phyloP scores from a whole-genome alignment of 2,329 filamentous ascomycete genomes.

The Exophiala aquamarina region DNA sequence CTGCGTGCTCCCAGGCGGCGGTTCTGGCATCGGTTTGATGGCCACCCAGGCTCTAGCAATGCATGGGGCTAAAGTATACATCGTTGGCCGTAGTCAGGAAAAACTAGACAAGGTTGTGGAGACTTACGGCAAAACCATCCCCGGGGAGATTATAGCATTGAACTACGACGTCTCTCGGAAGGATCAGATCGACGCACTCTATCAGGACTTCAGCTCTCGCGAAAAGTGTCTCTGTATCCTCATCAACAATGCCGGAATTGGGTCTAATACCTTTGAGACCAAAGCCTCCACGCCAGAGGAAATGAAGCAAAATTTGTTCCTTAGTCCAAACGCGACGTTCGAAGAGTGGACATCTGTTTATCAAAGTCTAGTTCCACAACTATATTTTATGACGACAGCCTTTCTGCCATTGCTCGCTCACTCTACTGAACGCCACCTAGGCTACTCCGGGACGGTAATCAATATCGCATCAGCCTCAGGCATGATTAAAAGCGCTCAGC shows the following conservation, averaged over 20 bases:
- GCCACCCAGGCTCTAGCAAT: constrained; percentile 47
- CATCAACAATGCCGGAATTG: constrained; percentile 42
- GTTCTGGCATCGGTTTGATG: constrained; percentile 49
- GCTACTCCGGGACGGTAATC: constrained; percentile 43
- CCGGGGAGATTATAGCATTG: constrained; percentile 50
- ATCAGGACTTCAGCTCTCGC: constrained; percentile 52
- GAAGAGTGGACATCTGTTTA: too few species aligned
- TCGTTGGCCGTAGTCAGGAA: constrained; percentile 47
- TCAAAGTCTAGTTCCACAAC: too few species aligned
- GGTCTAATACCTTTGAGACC: constrained; percentile 52
- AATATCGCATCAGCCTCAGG: constrained; percentile 56
- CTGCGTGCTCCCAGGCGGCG: too few species aligned
- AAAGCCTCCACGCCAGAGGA: constrained; percentile 54
- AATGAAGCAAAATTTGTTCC: too few species aligned
- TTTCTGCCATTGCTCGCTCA: constrained; percentile 56
- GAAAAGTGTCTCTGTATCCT: constrained; percentile 55
- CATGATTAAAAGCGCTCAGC: constrained; percentile 54
- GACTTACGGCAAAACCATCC: constrained; percentile 42
- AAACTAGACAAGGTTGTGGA: constrained; percentile 48
- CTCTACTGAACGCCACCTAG: constrained; percentile 45
- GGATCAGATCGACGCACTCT: constrained; percentile 48
- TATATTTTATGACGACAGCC: constrained; percentile 55
- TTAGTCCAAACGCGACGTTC: too few species aligned
- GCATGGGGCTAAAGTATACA: constrained; percentile 51
- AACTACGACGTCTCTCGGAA: constrained; percentile 53